Percentiles rank a stretch among this genome's conserved stretches.
Evolutionary conservation across 768 basidiomycete genomes (phyloP).

Genomic region (Mycena filopes): DNA sequence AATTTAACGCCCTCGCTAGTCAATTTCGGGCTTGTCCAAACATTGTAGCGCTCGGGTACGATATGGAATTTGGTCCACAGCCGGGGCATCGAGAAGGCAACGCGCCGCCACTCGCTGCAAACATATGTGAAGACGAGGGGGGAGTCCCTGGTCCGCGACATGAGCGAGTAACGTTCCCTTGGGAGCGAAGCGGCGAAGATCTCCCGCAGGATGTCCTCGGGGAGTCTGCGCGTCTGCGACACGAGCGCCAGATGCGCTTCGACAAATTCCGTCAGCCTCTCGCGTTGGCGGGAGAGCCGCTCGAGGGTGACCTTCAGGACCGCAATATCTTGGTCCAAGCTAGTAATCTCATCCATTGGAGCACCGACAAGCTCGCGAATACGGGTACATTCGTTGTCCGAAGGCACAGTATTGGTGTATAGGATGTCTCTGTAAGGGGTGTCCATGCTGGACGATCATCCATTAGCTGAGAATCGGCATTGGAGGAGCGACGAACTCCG

Average conservation of each 20-base stretch:
- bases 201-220: not conserved
- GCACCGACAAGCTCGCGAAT: not conserved
- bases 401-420: not conserved
- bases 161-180: not conserved
- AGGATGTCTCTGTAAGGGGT: not conserved
- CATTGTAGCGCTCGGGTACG: too few species aligned
- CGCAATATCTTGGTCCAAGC: not conserved
- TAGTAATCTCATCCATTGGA: not conserved
- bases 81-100: too few species aligned
- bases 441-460: too few species aligned
- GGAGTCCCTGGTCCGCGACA: not conserved
- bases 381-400: not conserved
- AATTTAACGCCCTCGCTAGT: too few species aligned
- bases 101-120: not conserved
- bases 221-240: not conserved
- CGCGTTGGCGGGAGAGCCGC: not conserved
- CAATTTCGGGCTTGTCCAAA: too few species aligned
- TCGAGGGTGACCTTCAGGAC: not conserved
- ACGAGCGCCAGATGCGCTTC: not conserved
- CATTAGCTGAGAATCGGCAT: too few species aligned
- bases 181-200: not conserved
- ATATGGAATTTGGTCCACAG: too few species aligned
- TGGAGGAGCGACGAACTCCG: too few species aligned
- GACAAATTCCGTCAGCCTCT: not conserved
- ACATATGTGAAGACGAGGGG: not conserved